These are phyloP conservation scores for Paradendryphiella salina DNA, from an alignment of 2,329 filamentous ascomycete genomes.

Conservation along the genomic window DNA sequence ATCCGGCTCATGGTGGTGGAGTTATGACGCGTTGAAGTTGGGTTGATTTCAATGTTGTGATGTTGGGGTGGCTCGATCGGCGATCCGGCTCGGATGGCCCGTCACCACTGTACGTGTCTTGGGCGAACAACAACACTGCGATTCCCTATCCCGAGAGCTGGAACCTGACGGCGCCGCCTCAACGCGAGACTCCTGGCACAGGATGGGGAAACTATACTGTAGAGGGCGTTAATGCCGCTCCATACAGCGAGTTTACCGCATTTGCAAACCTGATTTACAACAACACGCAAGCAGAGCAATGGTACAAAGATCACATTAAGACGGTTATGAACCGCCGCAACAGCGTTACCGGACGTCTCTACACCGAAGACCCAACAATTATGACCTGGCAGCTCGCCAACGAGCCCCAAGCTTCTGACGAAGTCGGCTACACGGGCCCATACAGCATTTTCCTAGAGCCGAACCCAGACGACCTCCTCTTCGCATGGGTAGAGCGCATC, in stretches of 20 bases:
- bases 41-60: too few relatives aligned
- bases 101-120: constrained; percentile 48
- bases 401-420: constrained; percentile 42
- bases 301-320: constrained; percentile 47
- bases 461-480: constrained; percentile 40
- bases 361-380: constrained; percentile 46
- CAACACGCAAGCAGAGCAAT: constrained; percentile 39
- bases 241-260: constrained; percentile 34
- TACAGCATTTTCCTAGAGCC: constrained; percentile 33
- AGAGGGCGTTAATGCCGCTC: constrained; percentile 39
- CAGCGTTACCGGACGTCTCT: constrained; percentile 43
- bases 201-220: constrained; percentile 49
- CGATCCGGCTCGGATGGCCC: too few relatives aligned
- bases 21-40: too few relatives aligned
- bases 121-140: constrained; percentile 41
- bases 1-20: too few relatives aligned
- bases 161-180: constrained; percentile 46
- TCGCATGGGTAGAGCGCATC: constrained; percentile 45
- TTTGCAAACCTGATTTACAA: constrained; percentile 46
- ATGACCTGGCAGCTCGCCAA: constrained; percentile 51
- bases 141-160: constrained; percentile 47
- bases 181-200: constrained; percentile 39
- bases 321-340: constrained; percentile 45
- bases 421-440: constrained; percentile 31
- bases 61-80: too few relatives aligned